Percentiles rank a stretch among this genome's conserved stretches.
Conservation (phyloP, 345 rosid genomes). For the Rhizophora apiculata region DNA sequence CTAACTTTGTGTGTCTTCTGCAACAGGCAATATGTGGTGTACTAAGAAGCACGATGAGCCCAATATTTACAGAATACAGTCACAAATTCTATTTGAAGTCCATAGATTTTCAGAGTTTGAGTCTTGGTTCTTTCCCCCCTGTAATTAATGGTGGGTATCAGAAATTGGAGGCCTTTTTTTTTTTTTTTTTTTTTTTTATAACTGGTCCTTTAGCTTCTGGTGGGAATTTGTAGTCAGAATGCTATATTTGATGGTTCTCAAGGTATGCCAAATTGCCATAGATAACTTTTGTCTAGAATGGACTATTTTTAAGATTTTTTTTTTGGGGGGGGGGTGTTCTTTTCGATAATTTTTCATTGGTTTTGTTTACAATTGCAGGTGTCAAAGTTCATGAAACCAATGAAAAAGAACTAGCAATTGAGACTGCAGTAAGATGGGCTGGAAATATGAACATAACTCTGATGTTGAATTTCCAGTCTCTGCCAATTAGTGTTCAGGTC, state of each 20-base stretch:
- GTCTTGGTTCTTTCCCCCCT: constrained; percentile 40
- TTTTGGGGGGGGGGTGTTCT: no score
- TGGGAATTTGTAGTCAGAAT: no score
- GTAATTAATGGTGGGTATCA: constrained; percentile 30
- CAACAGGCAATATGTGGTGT: constrained; percentile 34
- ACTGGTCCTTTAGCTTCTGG: background rate
- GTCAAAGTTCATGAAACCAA: constrained; percentile 42
- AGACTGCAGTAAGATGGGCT: constrained; percentile 46
- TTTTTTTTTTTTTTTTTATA: no score
- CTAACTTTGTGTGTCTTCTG: background rate
- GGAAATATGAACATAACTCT: constrained; percentile 49
- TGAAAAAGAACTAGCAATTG: constrained; percentile 42
- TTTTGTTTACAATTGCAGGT: constrained; percentile 27
- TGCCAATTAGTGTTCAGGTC: constrained; percentile 43
- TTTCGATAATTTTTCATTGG: background rate
- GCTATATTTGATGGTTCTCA: no score
- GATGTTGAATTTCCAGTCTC: constrained; percentile 28
- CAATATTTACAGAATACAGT: constrained; percentile 24
- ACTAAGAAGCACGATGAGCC: constrained; percentile 28
- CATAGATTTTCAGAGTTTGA: constrained; percentile 29
- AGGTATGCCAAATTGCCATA: no score
- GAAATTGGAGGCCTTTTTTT: background rate
- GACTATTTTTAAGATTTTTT: no score
- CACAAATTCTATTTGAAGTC: constrained; percentile 27
- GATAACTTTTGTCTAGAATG: no score